Conservation (phyloP, 1,284 basidiomycete species). For the Ustilago trichophora region DNA sequence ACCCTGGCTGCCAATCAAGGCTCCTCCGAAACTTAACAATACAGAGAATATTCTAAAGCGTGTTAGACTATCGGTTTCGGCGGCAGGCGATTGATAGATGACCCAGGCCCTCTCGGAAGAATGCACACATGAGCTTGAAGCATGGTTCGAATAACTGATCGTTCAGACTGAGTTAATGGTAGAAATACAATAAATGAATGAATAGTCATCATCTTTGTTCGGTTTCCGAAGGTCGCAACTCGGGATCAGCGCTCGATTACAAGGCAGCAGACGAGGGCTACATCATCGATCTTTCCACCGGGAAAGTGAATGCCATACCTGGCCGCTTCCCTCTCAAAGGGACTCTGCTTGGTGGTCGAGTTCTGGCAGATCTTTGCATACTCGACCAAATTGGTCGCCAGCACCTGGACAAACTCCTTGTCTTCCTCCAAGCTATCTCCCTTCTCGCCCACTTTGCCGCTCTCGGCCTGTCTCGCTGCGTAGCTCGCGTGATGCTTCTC, state of each 20-base stretch:
- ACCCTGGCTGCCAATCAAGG: too few relatives aligned
- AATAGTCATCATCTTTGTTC: too few relatives aligned
- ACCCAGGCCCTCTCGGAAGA: too few relatives aligned
- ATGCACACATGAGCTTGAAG: too few relatives aligned
- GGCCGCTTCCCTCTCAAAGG: constrained; percentile 61
- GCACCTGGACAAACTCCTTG: constrained; percentile 52
- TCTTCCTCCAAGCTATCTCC: constrained; percentile 54
- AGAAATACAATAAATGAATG: too few relatives aligned
- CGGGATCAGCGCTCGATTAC: constrained; percentile 68
- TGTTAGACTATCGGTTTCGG: too few relatives aligned
- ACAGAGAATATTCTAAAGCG: too few relatives aligned
- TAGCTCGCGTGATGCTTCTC: constrained; percentile 58
- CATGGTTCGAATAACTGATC: too few relatives aligned
- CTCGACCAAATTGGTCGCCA: constrained; percentile 55
- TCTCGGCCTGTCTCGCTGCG: constrained; percentile 12
- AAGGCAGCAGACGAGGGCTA: constrained; percentile 70
- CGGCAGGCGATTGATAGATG: too few relatives aligned
- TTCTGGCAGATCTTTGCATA: constrained; percentile 51
- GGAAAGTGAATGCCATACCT: constrained; percentile 66
- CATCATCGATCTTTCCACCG: constrained; percentile 69
- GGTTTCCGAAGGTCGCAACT: too few relatives aligned
- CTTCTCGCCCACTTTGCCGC: constrained; percentile 7
- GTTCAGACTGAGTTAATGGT: too few relatives aligned
- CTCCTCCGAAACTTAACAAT: too few relatives aligned
- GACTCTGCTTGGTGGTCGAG: constrained; percentile 76